phyloP scores from a whole-genome alignment of 2,329 filamentous ascomycete genomes.

The Penicillium vulpinum region DNA sequence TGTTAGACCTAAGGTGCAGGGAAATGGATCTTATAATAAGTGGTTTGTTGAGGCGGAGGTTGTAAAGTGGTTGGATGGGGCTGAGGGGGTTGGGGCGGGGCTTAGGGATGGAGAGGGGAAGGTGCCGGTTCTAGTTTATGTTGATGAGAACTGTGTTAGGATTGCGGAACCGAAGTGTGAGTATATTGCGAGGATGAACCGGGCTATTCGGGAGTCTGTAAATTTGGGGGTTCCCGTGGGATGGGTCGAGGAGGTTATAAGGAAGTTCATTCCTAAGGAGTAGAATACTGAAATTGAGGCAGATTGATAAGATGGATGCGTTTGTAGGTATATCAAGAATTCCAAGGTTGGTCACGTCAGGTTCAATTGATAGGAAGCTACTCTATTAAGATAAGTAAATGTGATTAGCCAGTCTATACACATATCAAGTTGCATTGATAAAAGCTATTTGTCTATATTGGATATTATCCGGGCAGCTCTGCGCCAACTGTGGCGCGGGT shows the following conservation, averaged over 20 bases:
- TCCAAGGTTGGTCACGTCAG: neutral
- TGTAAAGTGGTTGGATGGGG: constrained; percentile 33
- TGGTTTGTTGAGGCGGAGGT: constrained; percentile 37
- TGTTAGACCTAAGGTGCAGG: constrained; percentile 35
- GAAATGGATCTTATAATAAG: constrained; percentile 39
- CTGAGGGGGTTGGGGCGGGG: constrained; percentile 12
- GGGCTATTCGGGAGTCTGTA: constrained; percentile 42
- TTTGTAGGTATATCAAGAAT: neutral
- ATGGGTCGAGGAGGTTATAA: constrained; percentile 43
- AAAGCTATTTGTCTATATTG: constrained; percentile 21
- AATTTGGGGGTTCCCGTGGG: constrained; percentile 34
- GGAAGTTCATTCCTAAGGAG: constrained; percentile 36
- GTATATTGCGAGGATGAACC: constrained; percentile 46
- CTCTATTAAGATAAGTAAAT: neutral
- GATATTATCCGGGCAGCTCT: constrained; percentile 14
- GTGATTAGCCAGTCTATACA: constrained; percentile 1
- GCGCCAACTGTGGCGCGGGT: constrained; percentile 7
- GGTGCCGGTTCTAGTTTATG: constrained; percentile 41
- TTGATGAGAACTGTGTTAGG: constrained; percentile 42
- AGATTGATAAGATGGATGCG: neutral
- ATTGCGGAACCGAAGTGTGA: constrained; percentile 37
- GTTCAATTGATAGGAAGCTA: neutral
- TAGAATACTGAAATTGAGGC: constrained; percentile 1
- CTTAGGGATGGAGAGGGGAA: constrained; percentile 5
- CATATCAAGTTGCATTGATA: constrained; percentile 5